Evolutionary conservation across 2,329 filamentous ascomycete species (phyloP).

Genomic region (Coniochaeta sp.): DNA sequence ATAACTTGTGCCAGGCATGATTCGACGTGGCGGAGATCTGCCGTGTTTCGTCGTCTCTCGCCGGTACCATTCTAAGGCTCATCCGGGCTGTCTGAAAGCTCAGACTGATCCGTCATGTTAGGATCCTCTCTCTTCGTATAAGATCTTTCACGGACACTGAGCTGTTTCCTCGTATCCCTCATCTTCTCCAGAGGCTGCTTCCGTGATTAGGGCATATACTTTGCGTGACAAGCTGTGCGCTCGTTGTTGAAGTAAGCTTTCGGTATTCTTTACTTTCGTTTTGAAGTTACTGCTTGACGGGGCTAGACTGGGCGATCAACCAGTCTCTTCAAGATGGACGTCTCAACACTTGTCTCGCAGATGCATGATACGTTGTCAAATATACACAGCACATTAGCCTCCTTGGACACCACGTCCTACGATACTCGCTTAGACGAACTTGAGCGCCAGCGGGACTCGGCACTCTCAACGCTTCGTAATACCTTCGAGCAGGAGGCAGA

Average conservation of each 20-base stretch:
- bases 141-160: background rate
- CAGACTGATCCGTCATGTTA: background rate
- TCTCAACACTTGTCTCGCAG: constrained; percentile 30
- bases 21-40: background rate
- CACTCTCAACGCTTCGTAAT: constrained; percentile 21
- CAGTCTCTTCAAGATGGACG: constrained; percentile 19
- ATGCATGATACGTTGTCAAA: constrained; percentile 33
- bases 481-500: constrained; percentile 23
- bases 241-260: background rate
- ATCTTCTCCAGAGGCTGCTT: background rate
- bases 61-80: background rate
- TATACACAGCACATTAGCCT: constrained; percentile 28
- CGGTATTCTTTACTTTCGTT: background rate
- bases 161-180: background rate
- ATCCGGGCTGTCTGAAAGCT: background rate
- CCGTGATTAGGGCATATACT: background rate
- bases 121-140: background rate
- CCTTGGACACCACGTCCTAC: constrained; percentile 24
- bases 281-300: background rate
- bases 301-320: background rate
- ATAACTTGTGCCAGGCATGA: background rate
- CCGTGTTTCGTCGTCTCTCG: background rate
- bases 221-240: background rate
- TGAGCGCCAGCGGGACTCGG: constrained; percentile 27
- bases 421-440: constrained; percentile 28